Percentiles rank a stretch among this genome's conserved stretches.
Conservation (phyloP, 176 grass and related monocot species). For the Lolium perenne region DNA sequence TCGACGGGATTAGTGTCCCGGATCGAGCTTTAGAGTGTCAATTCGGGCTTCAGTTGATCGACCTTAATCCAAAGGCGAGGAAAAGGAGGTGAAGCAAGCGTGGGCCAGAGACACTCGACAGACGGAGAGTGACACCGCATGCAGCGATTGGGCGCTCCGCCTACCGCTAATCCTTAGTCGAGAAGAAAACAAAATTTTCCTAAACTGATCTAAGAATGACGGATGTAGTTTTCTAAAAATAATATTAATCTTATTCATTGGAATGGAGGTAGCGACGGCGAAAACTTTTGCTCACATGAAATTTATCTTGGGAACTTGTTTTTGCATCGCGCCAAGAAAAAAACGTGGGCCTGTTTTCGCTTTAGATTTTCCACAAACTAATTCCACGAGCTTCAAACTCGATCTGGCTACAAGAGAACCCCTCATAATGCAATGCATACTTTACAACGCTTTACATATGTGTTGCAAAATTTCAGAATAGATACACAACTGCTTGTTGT, state of each 20-base stretch:
- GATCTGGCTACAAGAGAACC: neutral
- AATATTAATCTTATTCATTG: no score
- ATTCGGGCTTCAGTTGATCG: constrained; percentile 25
- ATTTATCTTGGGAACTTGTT: no score
- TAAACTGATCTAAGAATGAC: neutral
- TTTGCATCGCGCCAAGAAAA: no score
- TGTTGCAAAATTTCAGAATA: no score
- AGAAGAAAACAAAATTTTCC: constrained; percentile 51
- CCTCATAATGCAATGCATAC: no score
- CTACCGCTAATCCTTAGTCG: constrained; percentile 52
- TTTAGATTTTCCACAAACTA: neutral
- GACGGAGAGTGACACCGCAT: neutral
- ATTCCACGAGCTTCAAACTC: neutral
- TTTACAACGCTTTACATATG: no score
- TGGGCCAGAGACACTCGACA: constrained; percentile 12
- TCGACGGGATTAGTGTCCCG: neutral
- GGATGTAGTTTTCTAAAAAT: no score
- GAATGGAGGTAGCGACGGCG: no score
- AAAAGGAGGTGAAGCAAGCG: neutral
- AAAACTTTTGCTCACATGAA: neutral
- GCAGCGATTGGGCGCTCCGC: constrained; percentile 1
- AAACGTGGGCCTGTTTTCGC: no score
- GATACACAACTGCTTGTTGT: no score
- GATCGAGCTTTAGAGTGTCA: neutral
- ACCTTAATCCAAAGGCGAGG: constrained; percentile 28